These are phyloP conservation scores for Raphanus sativus DNA, from an alignment of 345 rosid genomes.

Conservation along the genomic window DNA sequence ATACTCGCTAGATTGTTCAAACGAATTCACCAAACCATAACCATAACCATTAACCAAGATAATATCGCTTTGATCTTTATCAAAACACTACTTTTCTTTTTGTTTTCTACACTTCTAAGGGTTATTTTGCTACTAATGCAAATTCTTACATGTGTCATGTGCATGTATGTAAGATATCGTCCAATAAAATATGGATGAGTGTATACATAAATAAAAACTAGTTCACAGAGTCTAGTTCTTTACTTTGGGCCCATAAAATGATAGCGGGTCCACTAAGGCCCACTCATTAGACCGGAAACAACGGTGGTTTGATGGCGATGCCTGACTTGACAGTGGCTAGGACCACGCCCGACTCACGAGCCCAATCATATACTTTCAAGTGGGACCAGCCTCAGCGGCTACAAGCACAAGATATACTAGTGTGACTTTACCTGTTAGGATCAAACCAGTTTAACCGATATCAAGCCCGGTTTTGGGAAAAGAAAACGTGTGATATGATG, in stretches of 20 bases:
- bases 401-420: constrained; percentile 23
- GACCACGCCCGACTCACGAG: constrained; percentile 37
- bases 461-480: constrained; percentile 4
- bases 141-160: constrained; percentile 11
- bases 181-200: constrained; percentile 21
- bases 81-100: neutral
- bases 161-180: neutral
- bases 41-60: too few species aligned
- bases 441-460: constrained; percentile 14
- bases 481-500: constrained; percentile 28
- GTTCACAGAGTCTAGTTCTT: constrained; percentile 17
- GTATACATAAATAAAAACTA: constrained; percentile 4
- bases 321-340: constrained; percentile 40
- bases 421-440: constrained; percentile 18
- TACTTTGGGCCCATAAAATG: constrained; percentile 17
- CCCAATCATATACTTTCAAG: constrained; percentile 30
- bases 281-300: constrained; percentile 26
- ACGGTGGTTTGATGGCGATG: constrained; percentile 35
- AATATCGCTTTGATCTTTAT: neutral
- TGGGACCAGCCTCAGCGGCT: constrained; percentile 34
- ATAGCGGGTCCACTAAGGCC: constrained; percentile 11
- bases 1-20: neutral
- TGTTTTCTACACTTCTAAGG: neutral
- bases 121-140: neutral
- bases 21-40: neutral